Conservation (phyloP, 1,139 yeast genomes). For the Hyphopichia pseudoburtonii region DNA sequence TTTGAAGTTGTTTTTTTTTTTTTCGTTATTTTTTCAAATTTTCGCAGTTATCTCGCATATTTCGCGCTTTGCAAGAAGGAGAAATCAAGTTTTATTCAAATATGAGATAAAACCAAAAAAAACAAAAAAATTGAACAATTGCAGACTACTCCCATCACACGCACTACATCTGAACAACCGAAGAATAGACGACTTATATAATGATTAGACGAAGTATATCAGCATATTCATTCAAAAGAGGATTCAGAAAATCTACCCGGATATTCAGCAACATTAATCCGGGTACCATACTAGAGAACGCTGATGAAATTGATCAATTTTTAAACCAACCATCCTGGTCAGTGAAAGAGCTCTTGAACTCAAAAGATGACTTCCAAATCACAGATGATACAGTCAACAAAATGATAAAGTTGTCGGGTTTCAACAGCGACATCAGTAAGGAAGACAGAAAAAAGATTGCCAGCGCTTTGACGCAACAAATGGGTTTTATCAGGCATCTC, state of each 20-base stretch:
- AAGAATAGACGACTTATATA: too few relatives aligned
- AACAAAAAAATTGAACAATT: neutral
- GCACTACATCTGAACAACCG: too few relatives aligned
- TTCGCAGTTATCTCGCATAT: too few relatives aligned
- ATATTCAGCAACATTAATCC: neutral
- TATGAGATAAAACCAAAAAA: neutral
- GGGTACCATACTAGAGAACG: neutral
- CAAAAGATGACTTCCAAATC: conserved; percentile 12
- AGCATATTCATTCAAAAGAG: neutral
- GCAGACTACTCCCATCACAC: neutral
- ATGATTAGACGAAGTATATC: too few relatives aligned
- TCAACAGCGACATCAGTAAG: conserved; percentile 24
- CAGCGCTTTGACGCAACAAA: conserved; percentile 40
- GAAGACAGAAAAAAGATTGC: conserved; percentile 27
- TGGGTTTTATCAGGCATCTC: conserved; percentile 45
- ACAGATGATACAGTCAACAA: conserved; percentile 22
- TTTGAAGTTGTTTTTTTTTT: too few relatives aligned
- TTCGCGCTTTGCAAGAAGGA: too few relatives aligned
- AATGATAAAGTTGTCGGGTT: conserved; percentile 47
- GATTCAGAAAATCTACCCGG: neutral
- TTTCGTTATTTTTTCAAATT: too few relatives aligned
- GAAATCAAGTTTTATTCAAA: too few relatives aligned
- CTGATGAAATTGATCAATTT: conserved; percentile 9
- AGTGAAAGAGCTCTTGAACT: conserved; percentile 19
- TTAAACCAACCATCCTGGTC: conserved; percentile 30